Base-by-base conservation (phyloP, 1,284 basidiomycete species). In the Tylopilus orsonianus region DNA sequence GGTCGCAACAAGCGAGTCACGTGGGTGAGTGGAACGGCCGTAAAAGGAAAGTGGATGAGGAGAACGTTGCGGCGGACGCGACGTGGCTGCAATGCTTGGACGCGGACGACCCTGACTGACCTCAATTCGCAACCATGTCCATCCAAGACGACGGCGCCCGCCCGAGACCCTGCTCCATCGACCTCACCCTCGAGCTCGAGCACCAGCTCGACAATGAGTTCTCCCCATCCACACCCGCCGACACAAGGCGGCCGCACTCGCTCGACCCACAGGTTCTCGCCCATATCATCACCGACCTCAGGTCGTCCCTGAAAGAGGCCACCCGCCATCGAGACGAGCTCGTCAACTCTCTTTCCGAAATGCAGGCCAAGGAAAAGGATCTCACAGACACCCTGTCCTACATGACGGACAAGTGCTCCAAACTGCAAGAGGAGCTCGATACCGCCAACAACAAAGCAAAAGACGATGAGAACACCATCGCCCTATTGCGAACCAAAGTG, bases 381-480 rank as follows among this genome's bases (percentile, higher is more conserved):
- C 64, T 85, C 50, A 74, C 80, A 55, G 81, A 84, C 45, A 78
- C 81, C 32, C 63, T 89, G 38, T 70, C 79, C 52, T 70, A 77
- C 53, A 75, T 86, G 68, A 79, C 79, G 8, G 84, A 86, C 53
- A 83, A 81, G 65, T 83, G 79, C 20, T 75, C 79, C 29, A 67
- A 67, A 2, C 71, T 83, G 36, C 83, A 90, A 57, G 74, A 76
- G 35, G 79, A 85, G 50, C 72, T 92, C 12, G 73, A 76, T 43
- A 72, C 74, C 18, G 78, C 87, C 39, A 74, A 69, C 50, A 73
- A 68, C 60, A 83, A 84, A 68, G 77, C 79, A 43, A 80, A 79
- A 55, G 86, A 88, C 37, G 90, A 93, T 39, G 88, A 91, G 58
- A 86, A 92, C 56, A 85, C 85, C 41, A 91, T 96, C 32, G 72